phyloP scores from a whole-genome alignment of 176 grass and related monocot species.

The Phoenix roebelenii region DNA sequence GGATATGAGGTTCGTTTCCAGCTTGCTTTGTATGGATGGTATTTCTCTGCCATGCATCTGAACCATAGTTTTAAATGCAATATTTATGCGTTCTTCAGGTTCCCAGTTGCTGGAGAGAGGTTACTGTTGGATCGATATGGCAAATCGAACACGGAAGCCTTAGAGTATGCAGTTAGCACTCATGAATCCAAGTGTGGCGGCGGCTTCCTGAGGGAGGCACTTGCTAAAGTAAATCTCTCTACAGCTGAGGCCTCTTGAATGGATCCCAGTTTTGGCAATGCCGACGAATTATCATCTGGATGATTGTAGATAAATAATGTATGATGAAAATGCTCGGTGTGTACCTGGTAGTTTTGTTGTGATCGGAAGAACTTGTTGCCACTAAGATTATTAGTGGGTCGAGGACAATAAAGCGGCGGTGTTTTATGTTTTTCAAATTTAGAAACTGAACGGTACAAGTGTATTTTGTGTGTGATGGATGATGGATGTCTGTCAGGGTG shows the following conservation, averaged over 20 bases:
- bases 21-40: not conserved
- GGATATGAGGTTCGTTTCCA: constrained; percentile 23
- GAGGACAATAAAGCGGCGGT: too few species aligned
- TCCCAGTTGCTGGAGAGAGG: not conserved
- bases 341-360: too few species aligned
- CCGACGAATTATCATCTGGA: too few species aligned
- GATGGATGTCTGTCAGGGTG: too few species aligned
- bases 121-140: not conserved
- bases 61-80: not conserved
- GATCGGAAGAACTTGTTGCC: too few species aligned
- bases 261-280: too few species aligned
- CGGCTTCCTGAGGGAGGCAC: constrained; percentile 46
- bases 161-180: constrained; percentile 38
- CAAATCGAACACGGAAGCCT: constrained; percentile 11
- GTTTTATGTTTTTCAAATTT: too few species aligned
- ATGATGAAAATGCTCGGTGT: too few species aligned
- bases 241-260: constrained; percentile 26
- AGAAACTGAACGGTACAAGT: too few species aligned
- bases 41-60: not conserved
- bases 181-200: constrained; percentile 56
- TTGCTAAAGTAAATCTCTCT: constrained; percentile 44
- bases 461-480: too few species aligned
- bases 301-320: too few species aligned
- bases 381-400: too few species aligned
- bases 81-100: constrained; percentile 5